These are phyloP conservation scores for Trichophyton schoenleinii DNA, from an alignment of 2,329 filamentous ascomycete genomes.

Conservation along the genomic window DNA sequence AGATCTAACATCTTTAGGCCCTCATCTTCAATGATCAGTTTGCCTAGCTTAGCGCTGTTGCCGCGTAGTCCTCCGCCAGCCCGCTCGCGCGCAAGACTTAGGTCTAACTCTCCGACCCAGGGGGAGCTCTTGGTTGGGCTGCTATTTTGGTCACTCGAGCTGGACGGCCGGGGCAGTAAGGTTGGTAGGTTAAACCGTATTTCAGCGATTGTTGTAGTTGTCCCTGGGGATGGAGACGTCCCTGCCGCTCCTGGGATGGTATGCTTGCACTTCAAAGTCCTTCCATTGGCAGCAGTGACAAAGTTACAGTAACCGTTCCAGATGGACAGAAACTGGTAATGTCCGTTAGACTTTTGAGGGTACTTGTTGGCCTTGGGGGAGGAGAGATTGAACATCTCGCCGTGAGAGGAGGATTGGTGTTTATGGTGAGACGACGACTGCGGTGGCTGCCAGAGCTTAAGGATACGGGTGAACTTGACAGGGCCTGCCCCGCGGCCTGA, in stretches of 20 bases:
- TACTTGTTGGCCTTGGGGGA: constrained; percentile 3
- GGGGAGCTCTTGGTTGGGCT: neutral
- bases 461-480: constrained; percentile 11
- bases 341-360: constrained; percentile 19
- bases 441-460: constrained; percentile 10
- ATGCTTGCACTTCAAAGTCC: constrained; percentile 63
- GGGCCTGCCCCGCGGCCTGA: neutral
- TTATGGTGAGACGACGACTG: constrained; percentile 1
- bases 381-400: constrained; percentile 7
- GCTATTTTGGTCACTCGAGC: constrained; percentile 2
- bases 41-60: constrained; percentile 82
- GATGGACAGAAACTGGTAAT: constrained; percentile 68
- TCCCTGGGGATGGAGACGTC: neutral
- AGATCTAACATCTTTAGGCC: constrained; percentile 93
- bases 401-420: neutral
- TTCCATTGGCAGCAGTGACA: constrained; percentile 61
- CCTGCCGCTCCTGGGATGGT: constrained; percentile 20
- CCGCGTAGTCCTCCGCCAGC: constrained; percentile 79
- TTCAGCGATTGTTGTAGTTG: constrained; percentile 56
- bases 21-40: constrained; percentile 78
- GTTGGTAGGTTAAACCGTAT: constrained; percentile 78
- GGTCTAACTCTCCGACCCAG: constrained; percentile 33
- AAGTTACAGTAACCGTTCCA: constrained; percentile 87
- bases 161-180: constrained; percentile 23
- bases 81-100: constrained; percentile 66